Conservation (phyloP, 768 basidiomycete species). For the Termitomyces titanicus region DNA sequence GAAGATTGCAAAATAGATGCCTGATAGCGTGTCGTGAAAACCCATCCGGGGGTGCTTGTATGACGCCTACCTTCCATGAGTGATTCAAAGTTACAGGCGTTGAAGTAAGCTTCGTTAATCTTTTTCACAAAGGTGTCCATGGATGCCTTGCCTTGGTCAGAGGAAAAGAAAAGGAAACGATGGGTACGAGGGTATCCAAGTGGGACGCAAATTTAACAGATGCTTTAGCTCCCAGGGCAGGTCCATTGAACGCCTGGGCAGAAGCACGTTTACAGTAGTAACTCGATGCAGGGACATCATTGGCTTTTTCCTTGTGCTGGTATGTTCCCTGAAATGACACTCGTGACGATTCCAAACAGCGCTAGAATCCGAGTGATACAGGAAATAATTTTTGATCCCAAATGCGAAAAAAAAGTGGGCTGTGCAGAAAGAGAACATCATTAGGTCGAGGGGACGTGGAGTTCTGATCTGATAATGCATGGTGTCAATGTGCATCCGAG, state of each 20-base stretch:
- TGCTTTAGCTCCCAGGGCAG: too few relatives aligned
- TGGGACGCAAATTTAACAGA: background rate
- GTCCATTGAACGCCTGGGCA: background rate
- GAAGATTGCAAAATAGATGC: conserved; percentile 13
- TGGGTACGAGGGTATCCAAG: background rate
- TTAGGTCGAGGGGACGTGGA: background rate
- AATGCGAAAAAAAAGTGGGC: background rate
- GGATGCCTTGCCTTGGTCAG: background rate
- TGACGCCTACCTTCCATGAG: conserved; percentile 12
- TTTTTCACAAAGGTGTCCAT: conserved; percentile 9
- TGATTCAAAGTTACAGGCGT: conserved; percentile 17
- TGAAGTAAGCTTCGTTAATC: conserved; percentile 16
- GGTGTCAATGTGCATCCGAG: background rate
- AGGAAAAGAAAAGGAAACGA: background rate
- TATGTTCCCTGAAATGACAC: background rate
- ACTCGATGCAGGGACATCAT: background rate
- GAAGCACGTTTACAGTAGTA: background rate
- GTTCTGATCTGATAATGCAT: background rate
- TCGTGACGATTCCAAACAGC: background rate
- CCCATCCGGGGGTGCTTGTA: background rate
- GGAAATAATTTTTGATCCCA: background rate
- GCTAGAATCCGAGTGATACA: background rate
- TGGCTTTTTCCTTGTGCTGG: too few relatives aligned
- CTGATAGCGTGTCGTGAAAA: background rate
- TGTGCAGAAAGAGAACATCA: background rate